phyloP scores from a whole-genome alignment of 225 moss, liverwort and hornwort genomes.

The Asterella californica region DNA sequence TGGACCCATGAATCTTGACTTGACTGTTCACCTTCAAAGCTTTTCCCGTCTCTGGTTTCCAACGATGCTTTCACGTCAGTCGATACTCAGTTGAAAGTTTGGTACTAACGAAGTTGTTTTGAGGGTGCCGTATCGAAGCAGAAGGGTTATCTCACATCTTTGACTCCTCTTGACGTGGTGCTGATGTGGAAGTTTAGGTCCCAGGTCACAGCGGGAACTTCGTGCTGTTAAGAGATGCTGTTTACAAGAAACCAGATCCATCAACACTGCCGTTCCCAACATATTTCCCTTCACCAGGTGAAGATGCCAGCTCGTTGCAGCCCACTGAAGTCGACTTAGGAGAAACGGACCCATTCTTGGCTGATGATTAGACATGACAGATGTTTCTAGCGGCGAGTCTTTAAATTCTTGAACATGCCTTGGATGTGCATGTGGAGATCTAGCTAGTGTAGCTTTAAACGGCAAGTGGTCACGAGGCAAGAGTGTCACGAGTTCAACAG shows the following conservation, averaged over 20 bases:
- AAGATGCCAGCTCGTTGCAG: conserved; percentile 55
- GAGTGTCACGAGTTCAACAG: not conserved
- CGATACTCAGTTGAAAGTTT: too few species aligned
- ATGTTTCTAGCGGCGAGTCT: not conserved
- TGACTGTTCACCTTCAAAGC: too few species aligned
- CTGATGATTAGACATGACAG: conserved; percentile 21
- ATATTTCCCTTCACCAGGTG: conserved; percentile 53
- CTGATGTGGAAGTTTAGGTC: conserved; percentile 41
- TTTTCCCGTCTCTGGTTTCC: too few species aligned
- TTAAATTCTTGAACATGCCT: not conserved
- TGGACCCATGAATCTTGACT: too few species aligned
- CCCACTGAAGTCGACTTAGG: conserved; percentile 67
- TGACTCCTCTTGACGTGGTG: not conserved
- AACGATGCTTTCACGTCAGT: too few species aligned
- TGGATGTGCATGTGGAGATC: not conserved
- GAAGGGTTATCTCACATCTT: not conserved
- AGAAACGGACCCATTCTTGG: conserved; percentile 80
- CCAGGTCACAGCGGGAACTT: conserved; percentile 97
- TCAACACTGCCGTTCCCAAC: conserved; percentile 83
- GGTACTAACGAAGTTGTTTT: too few species aligned
- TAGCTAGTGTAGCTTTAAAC: not conserved
- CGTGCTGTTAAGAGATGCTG: conserved; percentile 81
- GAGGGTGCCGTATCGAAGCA: not conserved
- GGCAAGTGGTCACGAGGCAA: not conserved
- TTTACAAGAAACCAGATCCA: conserved; percentile 94